Base-by-base conservation (phyloP, 768 basidiomycete genomes). In the Arthromyces matolae region DNA sequence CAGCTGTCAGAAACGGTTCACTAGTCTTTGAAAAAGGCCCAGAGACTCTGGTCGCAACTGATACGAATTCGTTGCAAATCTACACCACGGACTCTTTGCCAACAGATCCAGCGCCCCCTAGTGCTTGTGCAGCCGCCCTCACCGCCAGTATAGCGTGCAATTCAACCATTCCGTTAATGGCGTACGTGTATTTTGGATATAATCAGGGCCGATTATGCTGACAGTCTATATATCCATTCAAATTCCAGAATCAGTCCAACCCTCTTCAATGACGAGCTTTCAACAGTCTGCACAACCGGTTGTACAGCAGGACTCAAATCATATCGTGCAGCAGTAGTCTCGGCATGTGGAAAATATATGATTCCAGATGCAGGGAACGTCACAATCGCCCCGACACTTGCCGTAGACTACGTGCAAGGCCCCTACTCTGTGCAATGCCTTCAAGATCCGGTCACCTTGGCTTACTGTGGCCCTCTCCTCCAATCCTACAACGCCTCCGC, bases 381-480 rank as follows among this genome's bases (percentile, higher is more conserved):
- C 8, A 31, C 8, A 8, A 8, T 8, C 29, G 8, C 28, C 41
- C 41, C 41, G 9, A 42, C 41, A 13, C 28, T 28, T n/a, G 27
- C 41, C 8, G 19, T 42, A 12, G 41, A 42, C 14, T 18, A 18
- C 20, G 27, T 42, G 18, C 27, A 13, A 22, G 41, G 41, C 14
- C 29, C 41, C 9, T 42, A 42, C n/a, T 23, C 41, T 19, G 29
- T 42, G 20, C 41, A 42, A 32, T 42, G 41, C 19, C 41, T 42
- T 4, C 23, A 31, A 32, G 41, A 42, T 42, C 41, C 41, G 12
- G 19, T 20, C 8, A 29, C 41, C 13, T 31, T 13, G 23, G 18
- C 28, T 5, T 42, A 29, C 20, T 42, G 41, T 5, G 27, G 29
- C 14, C 41, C 41, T 22, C 29, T 42, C 18, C 14, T 42, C 18